Percentiles rank a stretch among this genome's conserved stretches.
Evolutionary conservation across 202 grass and related monocot species (phyloP).

Genomic region (Thinopyrum obtusiflorum): DNA sequence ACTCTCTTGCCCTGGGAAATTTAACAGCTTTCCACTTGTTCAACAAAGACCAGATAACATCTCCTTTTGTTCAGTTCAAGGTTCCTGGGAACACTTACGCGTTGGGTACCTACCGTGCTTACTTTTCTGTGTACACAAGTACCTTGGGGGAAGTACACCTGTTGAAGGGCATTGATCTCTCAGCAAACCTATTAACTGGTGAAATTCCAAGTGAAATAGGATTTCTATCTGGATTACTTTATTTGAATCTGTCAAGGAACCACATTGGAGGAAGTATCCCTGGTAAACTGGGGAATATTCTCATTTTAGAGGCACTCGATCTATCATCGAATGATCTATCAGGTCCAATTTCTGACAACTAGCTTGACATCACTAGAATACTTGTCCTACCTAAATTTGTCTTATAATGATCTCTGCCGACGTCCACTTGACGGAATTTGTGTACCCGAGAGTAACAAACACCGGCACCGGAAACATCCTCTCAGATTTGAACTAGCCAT

Average conservation of each 20-base stretch:
- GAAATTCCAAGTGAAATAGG: slow-evolving; percentile 14
- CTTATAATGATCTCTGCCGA: slow-evolving; percentile 33
- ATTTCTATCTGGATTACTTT: neutral
- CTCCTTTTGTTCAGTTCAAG: neutral
- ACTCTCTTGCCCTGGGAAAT: slow-evolving; percentile 31
- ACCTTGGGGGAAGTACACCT: rapidly evolving
- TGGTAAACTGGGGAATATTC: neutral
- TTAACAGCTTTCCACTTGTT: neutral
- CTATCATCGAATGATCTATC: slow-evolving; percentile 49
- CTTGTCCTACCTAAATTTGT: neutral
- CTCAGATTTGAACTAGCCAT: too few relatives aligned
- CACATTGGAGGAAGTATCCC: slow-evolving; percentile 36
- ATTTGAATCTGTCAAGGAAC: slow-evolving; percentile 43
- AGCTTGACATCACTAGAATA: neutral
- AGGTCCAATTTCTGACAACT: slow-evolving; percentile 21
- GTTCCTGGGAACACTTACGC: too few relatives aligned
- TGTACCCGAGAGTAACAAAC: too few relatives aligned
- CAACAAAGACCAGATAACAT: rapidly evolving
- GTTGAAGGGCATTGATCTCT: slow-evolving; percentile 37
- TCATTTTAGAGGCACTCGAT: neutral
- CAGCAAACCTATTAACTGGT: slow-evolving; percentile 1
- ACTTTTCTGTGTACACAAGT: neutral
- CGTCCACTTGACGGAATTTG: too few relatives aligned
- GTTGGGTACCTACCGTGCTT: neutral
- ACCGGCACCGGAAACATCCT: too few relatives aligned